Evolutionary conservation across 176 grass and related monocot genomes (phyloP).

Genomic region (Microstegium vimineum): DNA sequence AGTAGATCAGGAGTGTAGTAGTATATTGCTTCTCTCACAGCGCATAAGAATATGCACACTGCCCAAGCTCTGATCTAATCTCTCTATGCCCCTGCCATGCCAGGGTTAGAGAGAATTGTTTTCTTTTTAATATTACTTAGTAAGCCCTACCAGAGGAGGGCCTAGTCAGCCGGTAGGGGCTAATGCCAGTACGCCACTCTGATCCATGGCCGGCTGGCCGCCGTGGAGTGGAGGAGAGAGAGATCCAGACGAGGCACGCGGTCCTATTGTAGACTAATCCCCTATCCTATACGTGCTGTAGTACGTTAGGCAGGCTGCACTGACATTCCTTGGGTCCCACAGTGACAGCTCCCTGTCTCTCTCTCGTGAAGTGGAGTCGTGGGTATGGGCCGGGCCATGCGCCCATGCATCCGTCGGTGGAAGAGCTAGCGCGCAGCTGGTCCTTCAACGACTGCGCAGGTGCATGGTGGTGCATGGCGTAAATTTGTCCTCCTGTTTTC

Average conservation of each 20-base stretch:
- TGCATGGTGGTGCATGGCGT: neutral
- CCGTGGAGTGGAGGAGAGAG: neutral
- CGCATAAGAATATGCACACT: slow-evolving; percentile 33
- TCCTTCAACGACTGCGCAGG: no score
- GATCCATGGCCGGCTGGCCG: no score
- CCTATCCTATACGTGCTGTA: neutral
- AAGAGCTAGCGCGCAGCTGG: neutral
- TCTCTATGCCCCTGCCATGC: neutral
- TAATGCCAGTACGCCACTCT: no score
- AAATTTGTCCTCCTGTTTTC: neutral
- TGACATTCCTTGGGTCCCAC: slow-evolving; percentile 25
- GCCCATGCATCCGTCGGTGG: neutral
- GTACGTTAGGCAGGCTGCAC: slow-evolving; percentile 20
- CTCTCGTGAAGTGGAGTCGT: neutral
- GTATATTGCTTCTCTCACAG: slow-evolving; percentile 42
- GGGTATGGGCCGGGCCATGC: no score
- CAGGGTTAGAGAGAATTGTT: neutral
- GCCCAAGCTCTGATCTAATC: slow-evolving; percentile 49
- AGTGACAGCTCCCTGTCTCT: neutral
- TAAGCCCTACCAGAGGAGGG: no score
- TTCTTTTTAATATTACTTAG: no score
- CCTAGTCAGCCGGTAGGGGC: no score
- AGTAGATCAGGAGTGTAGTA: no score
- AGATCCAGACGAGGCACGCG: neutral
- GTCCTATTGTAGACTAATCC: slow-evolving; percentile 30